A percentile compares a stretch with the other conserved stretches of the same genome.
phyloP scores from a whole-genome alignment of 78 protist genomes.

The Monocercomonoides exilis region DNA sequence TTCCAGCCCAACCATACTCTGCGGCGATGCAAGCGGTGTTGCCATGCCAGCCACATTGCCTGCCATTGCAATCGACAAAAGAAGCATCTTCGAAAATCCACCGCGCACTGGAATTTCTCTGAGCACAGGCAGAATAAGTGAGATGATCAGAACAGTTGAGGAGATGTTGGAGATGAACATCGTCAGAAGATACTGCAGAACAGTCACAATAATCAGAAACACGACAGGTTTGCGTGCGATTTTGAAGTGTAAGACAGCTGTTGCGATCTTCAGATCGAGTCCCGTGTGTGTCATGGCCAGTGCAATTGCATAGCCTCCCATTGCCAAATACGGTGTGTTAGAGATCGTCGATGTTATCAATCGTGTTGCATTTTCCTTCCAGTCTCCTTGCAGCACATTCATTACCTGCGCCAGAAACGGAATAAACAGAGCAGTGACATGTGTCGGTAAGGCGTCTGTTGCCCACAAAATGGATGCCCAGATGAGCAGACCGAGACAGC shows the following conservation, averaged over 20 bases:
- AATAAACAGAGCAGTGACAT: not conserved
- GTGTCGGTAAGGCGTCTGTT: not conserved
- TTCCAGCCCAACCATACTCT: too few species aligned
- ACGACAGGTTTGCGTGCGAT: not conserved
- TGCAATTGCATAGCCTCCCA: not conserved
- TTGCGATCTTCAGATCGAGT: not conserved
- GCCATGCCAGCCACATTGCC: not conserved
- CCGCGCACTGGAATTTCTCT: not conserved
- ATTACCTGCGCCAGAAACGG: not conserved
- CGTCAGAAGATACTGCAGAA: not conserved
- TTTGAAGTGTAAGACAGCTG: not conserved
- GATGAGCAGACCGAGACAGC: not conserved
- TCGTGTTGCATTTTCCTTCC: not conserved
- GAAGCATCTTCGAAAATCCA: not conserved
- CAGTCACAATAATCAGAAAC: not conserved
- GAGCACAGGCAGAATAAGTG: not conserved
- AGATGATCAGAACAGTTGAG: not conserved
- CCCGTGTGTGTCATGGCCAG: not conserved
- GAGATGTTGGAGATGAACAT: not conserved
- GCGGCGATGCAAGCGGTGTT: not conserved
- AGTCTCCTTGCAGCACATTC: not conserved
- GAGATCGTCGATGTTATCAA: not conserved
- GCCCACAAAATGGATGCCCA: not conserved
- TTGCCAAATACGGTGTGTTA: not conserved
- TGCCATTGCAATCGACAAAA: not conserved